These are phyloP conservation scores for Aspergillus cristatus DNA, from an alignment of 495 filamentous ascomycete species.

Conservation along the genomic window DNA sequence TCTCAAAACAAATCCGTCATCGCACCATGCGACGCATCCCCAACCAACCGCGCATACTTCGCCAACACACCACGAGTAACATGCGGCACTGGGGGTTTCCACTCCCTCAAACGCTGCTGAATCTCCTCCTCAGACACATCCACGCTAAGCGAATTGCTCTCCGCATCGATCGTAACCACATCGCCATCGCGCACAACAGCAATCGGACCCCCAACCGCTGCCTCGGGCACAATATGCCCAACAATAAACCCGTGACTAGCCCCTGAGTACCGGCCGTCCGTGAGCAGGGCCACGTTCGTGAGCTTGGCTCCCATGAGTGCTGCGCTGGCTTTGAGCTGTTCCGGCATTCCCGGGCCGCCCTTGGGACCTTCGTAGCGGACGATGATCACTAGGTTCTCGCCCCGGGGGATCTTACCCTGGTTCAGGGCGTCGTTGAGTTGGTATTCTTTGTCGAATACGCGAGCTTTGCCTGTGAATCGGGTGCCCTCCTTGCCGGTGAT, in stretches of 20 bases:
- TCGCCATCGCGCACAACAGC: constrained; percentile 75
- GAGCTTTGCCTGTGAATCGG: constrained; percentile 69
- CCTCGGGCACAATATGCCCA: constrained; percentile 89
- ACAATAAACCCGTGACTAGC: constrained; percentile 95
- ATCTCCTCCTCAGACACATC: constrained; percentile 72
- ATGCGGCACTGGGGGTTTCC: constrained; percentile 62
- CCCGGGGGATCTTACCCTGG: constrained; percentile 58
- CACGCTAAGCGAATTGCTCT: constrained; percentile 65
- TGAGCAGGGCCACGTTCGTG: constrained; percentile 83
- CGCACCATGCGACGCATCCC: constrained; percentile 64
- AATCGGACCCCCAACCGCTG: constrained; percentile 73
- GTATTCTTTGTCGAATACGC: constrained; percentile 86
- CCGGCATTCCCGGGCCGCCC: constrained; percentile 97
- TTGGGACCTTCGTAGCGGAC: constrained; percentile 95
- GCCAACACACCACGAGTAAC: constrained; percentile 83
- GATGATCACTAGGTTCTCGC: constrained; percentile 81
- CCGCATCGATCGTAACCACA: constrained; percentile 76
- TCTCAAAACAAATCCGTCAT: constrained; percentile 42
- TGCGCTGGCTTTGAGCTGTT: constrained; percentile 82
- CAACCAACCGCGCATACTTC: constrained; percentile 75
- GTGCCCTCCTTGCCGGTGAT: constrained; percentile 95
- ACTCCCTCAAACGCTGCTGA: constrained; percentile 51
- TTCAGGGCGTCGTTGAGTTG: constrained; percentile 68
- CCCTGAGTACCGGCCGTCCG: constrained; percentile 85
- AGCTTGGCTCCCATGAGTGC: constrained; percentile 90